phyloP scores from a whole-genome alignment of 805 yeast species.

The Zygoascus biomembranicola region DNA sequence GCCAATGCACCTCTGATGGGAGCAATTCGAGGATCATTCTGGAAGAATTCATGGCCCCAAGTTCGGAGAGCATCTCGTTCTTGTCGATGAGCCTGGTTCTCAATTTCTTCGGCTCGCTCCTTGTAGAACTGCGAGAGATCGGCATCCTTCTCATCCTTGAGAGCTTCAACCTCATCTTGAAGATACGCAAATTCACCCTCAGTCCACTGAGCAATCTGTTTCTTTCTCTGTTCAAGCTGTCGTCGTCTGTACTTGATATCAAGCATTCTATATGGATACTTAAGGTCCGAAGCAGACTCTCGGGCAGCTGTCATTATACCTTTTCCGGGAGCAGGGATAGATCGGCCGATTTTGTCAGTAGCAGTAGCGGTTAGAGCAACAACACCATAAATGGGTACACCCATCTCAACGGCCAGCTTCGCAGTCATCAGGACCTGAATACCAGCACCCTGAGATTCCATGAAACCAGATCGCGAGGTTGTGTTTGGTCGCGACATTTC shows the following conservation, averaged over 20 bases:
- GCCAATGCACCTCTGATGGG: constrained; percentile 97
- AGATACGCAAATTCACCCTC: constrained; percentile 68
- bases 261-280: constrained; percentile 71
- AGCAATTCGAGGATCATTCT: constrained; percentile 86
- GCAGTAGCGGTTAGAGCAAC: constrained; percentile 95
- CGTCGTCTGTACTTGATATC: constrained; percentile 90
- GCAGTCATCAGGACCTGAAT: constrained; percentile 95
- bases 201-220: constrained; percentile 76
- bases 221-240: constrained; percentile 72
- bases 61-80: constrained; percentile 79
- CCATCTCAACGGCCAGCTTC: constrained; percentile 90
- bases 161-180: constrained; percentile 57
- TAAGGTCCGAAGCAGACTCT: constrained; percentile 76
- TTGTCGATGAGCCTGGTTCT: constrained; percentile 78
- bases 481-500: constrained; percentile 99
- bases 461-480: constrained; percentile 91
- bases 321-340: constrained; percentile 99
- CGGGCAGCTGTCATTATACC: constrained; percentile 98
- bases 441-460: constrained; percentile 99
- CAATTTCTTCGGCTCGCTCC: constrained; percentile 83
- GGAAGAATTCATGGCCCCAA: constrained; percentile 94
- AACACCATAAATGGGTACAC: constrained; percentile 97
- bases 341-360: constrained; percentile 95
- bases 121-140: constrained; percentile 45
- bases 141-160: constrained; percentile 39